Evolutionary conservation across 106 monocot species (phyloP), one percentile per base, ranked within the genome.

Genomic region (Xerophyta viscosa): DNA sequence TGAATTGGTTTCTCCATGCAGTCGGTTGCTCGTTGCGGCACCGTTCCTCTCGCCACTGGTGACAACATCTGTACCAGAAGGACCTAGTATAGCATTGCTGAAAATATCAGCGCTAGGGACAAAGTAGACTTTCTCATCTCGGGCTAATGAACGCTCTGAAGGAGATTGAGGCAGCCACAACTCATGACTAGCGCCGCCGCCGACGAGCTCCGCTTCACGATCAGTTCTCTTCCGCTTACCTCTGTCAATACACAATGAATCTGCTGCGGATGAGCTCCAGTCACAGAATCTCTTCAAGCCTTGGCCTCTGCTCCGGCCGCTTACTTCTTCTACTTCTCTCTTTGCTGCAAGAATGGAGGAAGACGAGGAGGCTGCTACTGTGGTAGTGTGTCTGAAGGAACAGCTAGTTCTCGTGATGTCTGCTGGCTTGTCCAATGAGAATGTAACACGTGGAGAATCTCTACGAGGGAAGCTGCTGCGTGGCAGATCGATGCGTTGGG

Each of bases 401-500:
- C 74, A 75, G 14, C 31, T 48, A 37, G 37, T 37, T 24, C 63
- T 48, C n/a, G n/a, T n/a, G 30, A 66, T 23, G 1, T 75, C 71
- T 8, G 24, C 28, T 20, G 58, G 52, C 33, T 61, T 63, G 21
- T 54, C 71, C 25, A 62, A 45, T 18, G 56, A 66, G 31, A 60
- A 64, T 6, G 58, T 15, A 20, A 71, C 52, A 21, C 57, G 41
- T 3, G 66, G 53, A 33, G 29, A 31, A 12, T 65, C 68, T 13
- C 36, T 69, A 11, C 73, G 49, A 23, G 66, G 37, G 56, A 76
- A 72, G 48, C 64, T 56, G 30, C 62, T 57, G 52, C 85, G 71
- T 7, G 79, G 64, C 17, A 80, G 57, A 44, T 86, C 73, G 9
- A 86, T 51, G n/a, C 80, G 72, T 46, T 80, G 86, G 23, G 86